Evolutionary conservation across 257 asterid genomes (phyloP), one percentile per base, ranked within the genome.

Genomic region (Gentiana straminea): DNA sequence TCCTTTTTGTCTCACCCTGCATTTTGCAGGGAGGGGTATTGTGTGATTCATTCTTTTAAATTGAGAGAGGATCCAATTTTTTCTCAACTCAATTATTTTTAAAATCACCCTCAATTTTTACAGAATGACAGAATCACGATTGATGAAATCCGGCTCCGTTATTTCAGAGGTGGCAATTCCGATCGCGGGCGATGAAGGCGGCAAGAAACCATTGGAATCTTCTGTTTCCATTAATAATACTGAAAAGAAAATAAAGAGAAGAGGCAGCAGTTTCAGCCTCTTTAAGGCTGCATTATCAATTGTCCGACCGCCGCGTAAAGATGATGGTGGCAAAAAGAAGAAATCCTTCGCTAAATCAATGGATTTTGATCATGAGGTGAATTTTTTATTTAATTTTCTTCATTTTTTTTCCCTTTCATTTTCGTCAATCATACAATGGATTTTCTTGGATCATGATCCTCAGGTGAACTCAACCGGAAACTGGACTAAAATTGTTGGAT

Each of bases 401-500:
- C 24, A 24, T 24, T 24, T 24, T 24, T 24, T 24, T 24, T 24
- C 24, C 24, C 24, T 24, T 24, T 0, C 24, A 24, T 24, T 24
- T 24, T 24, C 24, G 24, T 24, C 24, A 24, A 24, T 24, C 24
- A 24, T 24, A 24, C 24, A 24, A 24, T 24, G 24, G 24, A 24
- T 24, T 24, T 24, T 24, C 24, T 24, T 3, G 6, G n/a, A 48
- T 41, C 11, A 49, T 35, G 47, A 15, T 39, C 24, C 44, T 38
- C 62, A 51, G 2, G 8, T 41, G 46, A 10, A 7, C n/a, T 7
- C 71, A 5, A 51, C 73, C 4, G 72, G 61, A 12, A 75, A 71
- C 8, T 84, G 94, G 96, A 75, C 66, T 71, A 74, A 79, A 59
- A 47, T 88, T 7, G 88, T 88, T 2, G 95, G 77, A 0, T 77